Percentiles rank a stretch among this genome's conserved stretches.
Evolutionary conservation across 2,329 filamentous ascomycete genomes (phyloP).

Genomic region (Scedosporium aurantiacum): DNA sequence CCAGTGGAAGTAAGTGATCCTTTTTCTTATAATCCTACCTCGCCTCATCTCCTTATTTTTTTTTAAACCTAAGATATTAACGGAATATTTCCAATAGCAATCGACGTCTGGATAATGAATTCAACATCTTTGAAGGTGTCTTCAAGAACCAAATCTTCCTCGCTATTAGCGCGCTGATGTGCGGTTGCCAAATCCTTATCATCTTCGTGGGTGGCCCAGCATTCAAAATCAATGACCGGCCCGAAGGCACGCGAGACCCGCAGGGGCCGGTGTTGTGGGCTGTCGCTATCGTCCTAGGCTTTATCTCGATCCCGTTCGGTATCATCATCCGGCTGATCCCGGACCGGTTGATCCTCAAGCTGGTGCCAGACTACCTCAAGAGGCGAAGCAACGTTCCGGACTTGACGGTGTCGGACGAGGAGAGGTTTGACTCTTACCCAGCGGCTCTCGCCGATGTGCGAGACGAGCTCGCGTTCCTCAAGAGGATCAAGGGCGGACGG

Average conservation of each 20-base stretch:
- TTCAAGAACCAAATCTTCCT: slow-evolving; percentile 82
- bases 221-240: slow-evolving; percentile 50
- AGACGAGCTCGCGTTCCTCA: slow-evolving; percentile 71
- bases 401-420: slow-evolving; percentile 54
- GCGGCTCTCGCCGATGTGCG: slow-evolving; percentile 63
- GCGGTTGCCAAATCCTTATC: slow-evolving; percentile 81
- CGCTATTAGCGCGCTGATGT: slow-evolving; percentile 74
- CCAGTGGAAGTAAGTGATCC: slow-evolving; percentile 70
- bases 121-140: slow-evolving; percentile 92
- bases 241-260: slow-evolving; percentile 26
- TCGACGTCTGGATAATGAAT: slow-evolving; percentile 82
- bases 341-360: slow-evolving; percentile 49
- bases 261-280: slow-evolving; percentile 74
- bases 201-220: slow-evolving; percentile 74
- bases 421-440: slow-evolving; percentile 57
- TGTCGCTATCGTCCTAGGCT: slow-evolving; percentile 72
- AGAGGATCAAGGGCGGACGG: slow-evolving; percentile 69
- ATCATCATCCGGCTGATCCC: slow-evolving; percentile 73
- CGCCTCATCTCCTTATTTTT: not conserved
- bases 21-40: not conserved
- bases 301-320: slow-evolving; percentile 77
- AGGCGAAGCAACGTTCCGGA: slow-evolving; percentile 37
- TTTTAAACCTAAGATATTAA: not conserved
- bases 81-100: slow-evolving; percentile 42
- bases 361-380: slow-evolving; percentile 44